Base-by-base conservation (phyloP, 2,329 filamentous ascomycete genomes). In the Fusarium vanettenii region DNA sequence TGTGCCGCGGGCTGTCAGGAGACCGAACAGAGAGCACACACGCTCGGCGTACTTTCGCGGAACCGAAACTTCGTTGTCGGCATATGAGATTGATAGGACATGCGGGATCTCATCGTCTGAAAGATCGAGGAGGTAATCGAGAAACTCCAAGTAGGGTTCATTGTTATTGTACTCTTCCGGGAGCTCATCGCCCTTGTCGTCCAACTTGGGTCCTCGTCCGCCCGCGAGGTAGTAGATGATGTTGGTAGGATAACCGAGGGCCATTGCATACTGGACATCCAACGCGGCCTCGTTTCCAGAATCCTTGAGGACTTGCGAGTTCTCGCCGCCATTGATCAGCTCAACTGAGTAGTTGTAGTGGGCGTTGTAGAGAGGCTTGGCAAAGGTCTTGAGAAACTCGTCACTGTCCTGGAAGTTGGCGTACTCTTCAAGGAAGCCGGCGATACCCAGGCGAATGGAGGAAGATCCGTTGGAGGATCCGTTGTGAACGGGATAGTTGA, bases 51-150 rank as follows among this genome's bases (percentile, higher is more conserved):
- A 91, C 1, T 83, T 81, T 7, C 70, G 72, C 4, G 89, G 89
- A 0, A 91, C 87, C 0, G 86, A 85, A 59, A 88, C 84, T 81
- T 91, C 89, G 72, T 90, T 87, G 73, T 91, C 89, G 16, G 86
- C 88, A 77, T 91, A 92, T 16, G 88, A 90, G 22, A 90, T 86
- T 56, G 87, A 88, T 14, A 92, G 84, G 3, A 91, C 87, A 61
- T 89, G 88, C 1, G 90, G 90, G 14, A 90, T 77, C 22, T 85
- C 79, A 16, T 81, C 79, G 56, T 87, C 85, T 1, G 82, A 78
- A 69, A 85, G 82, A 25, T 74, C 79, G 2, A 91, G 82, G 9
- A 91, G 80, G 69, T 87, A 85, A 64, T 89, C 82, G 16, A 91
- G 81, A 72, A 89, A 87, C 41, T 87, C 85, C 6, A 91, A 80